Percentiles rank a stretch among this genome's conserved stretches.
phyloP scores from a whole-genome alignment of 1,284 basidiomycete species.

The Ceratobasidium theobromae region DNA sequence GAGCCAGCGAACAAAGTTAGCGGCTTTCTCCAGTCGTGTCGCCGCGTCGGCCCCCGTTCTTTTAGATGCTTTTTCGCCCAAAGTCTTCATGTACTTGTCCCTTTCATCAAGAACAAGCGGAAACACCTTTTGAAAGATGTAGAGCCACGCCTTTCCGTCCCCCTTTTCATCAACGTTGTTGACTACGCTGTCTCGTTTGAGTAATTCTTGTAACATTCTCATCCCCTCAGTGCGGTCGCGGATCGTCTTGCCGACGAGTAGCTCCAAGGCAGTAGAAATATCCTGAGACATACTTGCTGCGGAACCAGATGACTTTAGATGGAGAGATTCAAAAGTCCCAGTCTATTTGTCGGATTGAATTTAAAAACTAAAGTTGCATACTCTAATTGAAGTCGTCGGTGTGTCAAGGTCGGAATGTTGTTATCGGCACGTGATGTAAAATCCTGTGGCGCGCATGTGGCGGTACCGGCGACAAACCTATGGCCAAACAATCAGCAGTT shows the following conservation, averaged over 20 bases:
- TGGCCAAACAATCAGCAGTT: too few species aligned
- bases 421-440: too few species aligned
- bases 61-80: conserved; percentile 41
- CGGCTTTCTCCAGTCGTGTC: conserved; percentile 62
- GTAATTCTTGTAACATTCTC: conserved; percentile 54
- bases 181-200: conserved; percentile 57
- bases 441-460: too few species aligned
- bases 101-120: conserved; percentile 65
- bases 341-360: too few species aligned
- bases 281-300: conserved; percentile 18
- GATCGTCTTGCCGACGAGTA: conserved; percentile 27
- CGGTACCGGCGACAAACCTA: too few species aligned
- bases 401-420: too few species aligned
- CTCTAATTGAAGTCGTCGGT: too few species aligned
- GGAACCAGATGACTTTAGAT: too few species aligned
- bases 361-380: too few species aligned
- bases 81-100: conserved; percentile 54
- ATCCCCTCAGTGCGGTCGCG: conserved; percentile 25
- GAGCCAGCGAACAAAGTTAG: conserved; percentile 68
- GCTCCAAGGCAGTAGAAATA: conserved; percentile 19
- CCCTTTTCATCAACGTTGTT: conserved; percentile 55
- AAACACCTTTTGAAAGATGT: conserved; percentile 75
- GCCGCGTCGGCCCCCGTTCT: conserved; percentile 48
- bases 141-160: conserved; percentile 61
- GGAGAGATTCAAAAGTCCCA: too few species aligned